Percentiles rank a stretch among this genome's conserved stretches.
phyloP scores from a whole-genome alignment of 2,329 filamentous ascomycete genomes.

The Zasmidium citrigriseum region DNA sequence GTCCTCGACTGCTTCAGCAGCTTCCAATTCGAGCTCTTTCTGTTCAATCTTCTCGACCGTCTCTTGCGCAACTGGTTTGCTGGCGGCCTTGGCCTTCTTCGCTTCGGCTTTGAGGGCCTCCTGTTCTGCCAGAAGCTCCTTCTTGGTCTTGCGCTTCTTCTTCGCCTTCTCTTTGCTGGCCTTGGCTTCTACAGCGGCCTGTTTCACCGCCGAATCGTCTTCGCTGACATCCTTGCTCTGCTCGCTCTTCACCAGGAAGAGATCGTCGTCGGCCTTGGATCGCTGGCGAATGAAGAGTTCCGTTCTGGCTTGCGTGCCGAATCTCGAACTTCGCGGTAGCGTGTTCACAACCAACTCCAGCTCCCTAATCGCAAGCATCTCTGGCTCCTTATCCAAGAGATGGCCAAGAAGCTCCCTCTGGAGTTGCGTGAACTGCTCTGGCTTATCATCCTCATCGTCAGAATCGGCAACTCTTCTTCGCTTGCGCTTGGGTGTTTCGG shows the following conservation, averaged over 20 bases:
- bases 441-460: constrained; percentile 50
- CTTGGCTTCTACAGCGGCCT: constrained; percentile 31
- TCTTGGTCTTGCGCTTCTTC: constrained; percentile 73
- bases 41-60: constrained; percentile 39
- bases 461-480: constrained; percentile 47
- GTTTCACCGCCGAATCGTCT: constrained; percentile 25
- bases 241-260: constrained; percentile 66
- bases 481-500: constrained; percentile 45
- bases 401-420: constrained; percentile 51
- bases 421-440: constrained; percentile 49
- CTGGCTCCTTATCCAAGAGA: constrained; percentile 61
- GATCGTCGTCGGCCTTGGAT: constrained; percentile 79
- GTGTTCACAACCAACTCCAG: constrained; percentile 58
- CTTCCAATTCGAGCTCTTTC: constrained; percentile 49
- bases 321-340: constrained; percentile 59
- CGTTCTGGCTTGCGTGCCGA: constrained; percentile 73
- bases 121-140: constrained; percentile 70
- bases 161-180: constrained; percentile 50
- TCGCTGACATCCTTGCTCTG: constrained; percentile 46
- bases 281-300: constrained; percentile 73
- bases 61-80: constrained; percentile 34
- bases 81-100: constrained; percentile 31
- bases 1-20: constrained; percentile 46
- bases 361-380: constrained; percentile 67
- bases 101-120: constrained; percentile 56